Evolutionary conservation across 2,329 filamentous ascomycete species (phyloP), one percentile per base, ranked within the genome.

Genomic region (Tolypocladium ovalisporum): DNA sequence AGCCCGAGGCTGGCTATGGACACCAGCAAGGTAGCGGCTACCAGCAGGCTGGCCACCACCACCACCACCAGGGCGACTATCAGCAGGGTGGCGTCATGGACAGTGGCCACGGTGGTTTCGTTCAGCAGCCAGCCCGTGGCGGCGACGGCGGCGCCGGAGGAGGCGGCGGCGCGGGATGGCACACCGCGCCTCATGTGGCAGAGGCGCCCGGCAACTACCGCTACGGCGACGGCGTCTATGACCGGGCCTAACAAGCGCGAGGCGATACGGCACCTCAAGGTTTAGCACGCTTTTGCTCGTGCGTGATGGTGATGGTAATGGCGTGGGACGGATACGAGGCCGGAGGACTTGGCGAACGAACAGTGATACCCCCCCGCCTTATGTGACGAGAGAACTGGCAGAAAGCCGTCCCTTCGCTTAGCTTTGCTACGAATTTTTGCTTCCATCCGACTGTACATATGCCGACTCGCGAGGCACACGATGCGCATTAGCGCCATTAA

Each of bases 191-290:
- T 13, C 47, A 57, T 39, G 58, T 58, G 36, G 58, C 56, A 8
- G 56, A 55, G 13, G 55, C 58, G 29, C 63, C 63, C 6, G 61
- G 56, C 22, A 66, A 65, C 34, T 70, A 74, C 54, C 68, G 62
- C 12, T 75, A 75, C 55, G 65, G 66, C 4, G 73, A 76, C 54
- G 73, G 73, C 29, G 64, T 72, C 17, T 75, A 75, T 53, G 62
- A 70, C 6, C 66, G 66, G 9, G 40, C 54, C 7, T 70, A 54
- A n/a, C n/a, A n/a, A 61, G 32, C 60, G 61, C 7, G n/a, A 44
- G 17, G 27, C 17, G n/a, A 29, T 42, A 37, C n/a, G n/a, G 40
- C 40, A 47, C 42, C 39, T n/a, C 27, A 10, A 9, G 24, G 19
- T 56, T 22, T 32, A 6, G 17, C 34, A 17, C 24, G 52, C n/a